A percentile compares a stretch with the other conserved stretches of the same genome.
Evolutionary conservation across 345 rosid genomes (phyloP).

Genomic region (Dimocarpus longan): DNA sequence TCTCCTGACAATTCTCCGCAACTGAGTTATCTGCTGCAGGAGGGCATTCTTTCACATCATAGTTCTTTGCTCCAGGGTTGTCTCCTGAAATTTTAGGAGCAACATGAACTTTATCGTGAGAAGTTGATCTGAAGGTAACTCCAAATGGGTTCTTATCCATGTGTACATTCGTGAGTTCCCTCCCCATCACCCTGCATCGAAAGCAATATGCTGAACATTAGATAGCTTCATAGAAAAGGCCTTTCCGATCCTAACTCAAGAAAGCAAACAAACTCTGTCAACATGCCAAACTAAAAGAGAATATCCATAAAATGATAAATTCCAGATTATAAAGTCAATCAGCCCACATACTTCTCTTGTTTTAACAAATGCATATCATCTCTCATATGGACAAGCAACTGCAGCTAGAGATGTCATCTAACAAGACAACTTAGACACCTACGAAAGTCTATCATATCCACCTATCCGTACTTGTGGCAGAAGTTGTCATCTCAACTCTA

Average conservation of each 20-base stretch:
- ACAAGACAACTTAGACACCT: conserved; percentile 1
- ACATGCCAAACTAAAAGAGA: background rate
- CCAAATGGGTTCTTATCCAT: conserved; percentile 65
- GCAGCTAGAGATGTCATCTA: background rate
- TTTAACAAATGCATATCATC: background rate
- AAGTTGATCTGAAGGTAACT: conserved; percentile 30
- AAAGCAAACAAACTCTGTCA: background rate
- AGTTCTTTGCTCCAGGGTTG: conserved; percentile 41
- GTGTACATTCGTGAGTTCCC: conserved; percentile 56
- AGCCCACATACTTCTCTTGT: background rate
- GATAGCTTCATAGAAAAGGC: conserved; percentile 10
- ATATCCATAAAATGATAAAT: background rate
- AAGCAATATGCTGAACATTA: conserved; percentile 9
- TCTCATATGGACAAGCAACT: too few species aligned
- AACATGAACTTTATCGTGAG: conserved; percentile 45
- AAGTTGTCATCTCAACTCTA: too few species aligned
- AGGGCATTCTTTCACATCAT: conserved; percentile 60
- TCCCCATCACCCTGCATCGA: conserved; percentile 75
- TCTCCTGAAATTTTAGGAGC: conserved; percentile 55
- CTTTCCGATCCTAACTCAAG: conserved; percentile 6
- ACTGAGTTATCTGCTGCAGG: conserved; percentile 30
- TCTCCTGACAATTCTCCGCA: conserved; percentile 36
- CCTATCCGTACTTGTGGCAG: too few species aligned
- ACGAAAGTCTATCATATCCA: too few species aligned
- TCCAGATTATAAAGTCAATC: background rate